Evolutionary conservation across 176 grass and related monocot species (phyloP), one percentile per base, ranked within the genome.

Genomic region (Hyparrhenia diplandra): DNA sequence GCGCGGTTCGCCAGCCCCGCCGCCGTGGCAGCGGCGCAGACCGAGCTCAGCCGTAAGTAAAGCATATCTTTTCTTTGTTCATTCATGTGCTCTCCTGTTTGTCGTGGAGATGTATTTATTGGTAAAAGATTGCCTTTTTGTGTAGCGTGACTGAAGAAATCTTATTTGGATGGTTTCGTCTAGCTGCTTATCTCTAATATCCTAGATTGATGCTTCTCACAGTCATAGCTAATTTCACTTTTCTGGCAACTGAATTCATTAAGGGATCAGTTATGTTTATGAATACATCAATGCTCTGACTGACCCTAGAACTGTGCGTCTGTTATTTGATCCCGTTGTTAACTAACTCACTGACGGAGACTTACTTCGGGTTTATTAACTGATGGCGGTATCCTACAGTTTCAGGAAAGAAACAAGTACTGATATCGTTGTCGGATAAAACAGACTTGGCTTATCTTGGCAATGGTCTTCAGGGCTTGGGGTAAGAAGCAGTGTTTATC

Each of bases 391-490:
- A 40, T 85, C 60, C 11, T 64, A 55, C 45, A 73, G 41, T 55
- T 32, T 71, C 66, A 89, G 86, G 86, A 47, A 24, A 60, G 17
- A 91, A 91, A 57, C 89, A 89, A 87, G 92, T 79, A 75, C 55
- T 87, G 81, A 91, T 94, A 80, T 94, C 89, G 5, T 66, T 94
- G 54, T 94, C 84, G 1, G 81, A 94, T 67, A 94, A 94, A 77
- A 86, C 80, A 10, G 86, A 87, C 28, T 73, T 94, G 79, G 72
- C 72, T 63, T 82, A 79, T 77, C 92, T 94, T 82, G 89, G 83
- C 62, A 86, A 86, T 5, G 86, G 84, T 61, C 92, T 94, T 81
- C 86, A 89, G 71, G 67, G 51, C n/a, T 79, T 94, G 52, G 92
- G 92, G 92, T 94, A 67, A 85, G n/a, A n/a, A n/a, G n/a, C 29